These are phyloP conservation scores for Puccinia coronata DNA, from an alignment of 1,284 basidiomycete species.

Conservation along the genomic window DNA sequence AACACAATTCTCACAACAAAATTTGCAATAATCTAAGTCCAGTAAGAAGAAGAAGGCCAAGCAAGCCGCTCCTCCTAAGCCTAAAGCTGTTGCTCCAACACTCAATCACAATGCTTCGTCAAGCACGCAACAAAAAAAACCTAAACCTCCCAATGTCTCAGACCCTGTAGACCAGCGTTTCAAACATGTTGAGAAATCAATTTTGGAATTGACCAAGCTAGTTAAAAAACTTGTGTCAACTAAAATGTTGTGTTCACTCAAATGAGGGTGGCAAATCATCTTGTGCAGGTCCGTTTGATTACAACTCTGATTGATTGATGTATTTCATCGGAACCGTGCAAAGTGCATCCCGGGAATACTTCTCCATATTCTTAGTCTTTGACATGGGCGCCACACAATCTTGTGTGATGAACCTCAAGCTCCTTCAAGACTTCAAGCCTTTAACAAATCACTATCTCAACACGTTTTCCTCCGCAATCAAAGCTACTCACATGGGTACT, in stretches of 20 bases:
- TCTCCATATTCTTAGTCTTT: background rate
- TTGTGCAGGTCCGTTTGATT: background rate
- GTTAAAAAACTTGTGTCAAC: background rate
- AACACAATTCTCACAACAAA: no score
- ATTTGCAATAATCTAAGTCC: no score
- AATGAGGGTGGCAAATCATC: background rate
- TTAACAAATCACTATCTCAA: background rate
- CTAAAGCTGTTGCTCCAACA: constrained; percentile 3
- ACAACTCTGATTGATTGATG: background rate
- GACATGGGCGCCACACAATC: background rate
- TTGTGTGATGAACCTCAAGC: background rate
- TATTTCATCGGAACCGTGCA: background rate
- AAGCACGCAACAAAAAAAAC: background rate
- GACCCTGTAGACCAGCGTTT: background rate
- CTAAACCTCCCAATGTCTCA: background rate
- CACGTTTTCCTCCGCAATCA: background rate
- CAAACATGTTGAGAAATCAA: background rate
- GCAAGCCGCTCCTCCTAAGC: background rate
- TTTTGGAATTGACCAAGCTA: background rate
- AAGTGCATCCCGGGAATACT: background rate
- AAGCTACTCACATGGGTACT: constrained; percentile 4
- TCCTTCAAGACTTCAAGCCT: background rate
- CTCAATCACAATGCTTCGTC: no score
- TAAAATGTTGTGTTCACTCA: background rate
- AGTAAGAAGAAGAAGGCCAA: background rate